Base-by-base conservation (phyloP, 2,329 filamentous ascomycete species). In the Ceratocystis diversiconidia region DNA sequence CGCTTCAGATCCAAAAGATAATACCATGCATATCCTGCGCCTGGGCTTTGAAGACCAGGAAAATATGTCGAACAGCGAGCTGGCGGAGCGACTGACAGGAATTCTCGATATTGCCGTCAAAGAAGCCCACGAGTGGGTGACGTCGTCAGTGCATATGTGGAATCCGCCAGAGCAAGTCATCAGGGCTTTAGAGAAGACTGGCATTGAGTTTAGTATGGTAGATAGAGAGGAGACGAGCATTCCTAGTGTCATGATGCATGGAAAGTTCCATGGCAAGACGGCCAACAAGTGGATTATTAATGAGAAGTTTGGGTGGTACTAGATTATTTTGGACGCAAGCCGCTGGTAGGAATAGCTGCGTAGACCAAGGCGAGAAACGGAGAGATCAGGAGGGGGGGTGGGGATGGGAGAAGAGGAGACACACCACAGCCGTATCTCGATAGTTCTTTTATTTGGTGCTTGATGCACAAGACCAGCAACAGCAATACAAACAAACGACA, bases 281-380 rank as follows among this genome's bases (percentile, higher is more conserved):
- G 60, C 66, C 12, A 75, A 90, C 5, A 83, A 88, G 62, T 92
- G 89, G 88, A 75, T 90, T 62, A 82, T 79, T 12, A 90, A 88
- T 71, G 87, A 92, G 75, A 91, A 90, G 76, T 91, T 83, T 75
- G 87, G 79, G 0, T 92, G 88, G 88, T 90, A 86, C 72, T 92
- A 77, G 69, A 62, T 3, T 43, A 59, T 25, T 15, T 12, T 32
- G 41, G 4, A 28, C 7, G 22, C 22, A 59, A 59, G 28, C 28
- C 28, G 52, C 55, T 32, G 32, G 22, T 48, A 6, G 46, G 48
- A 22, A 50, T 10, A 50, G 46, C 6, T n/a, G n/a, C 46, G 10
- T 50, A 19, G 46, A 19, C 6, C 44, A 36, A 12, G 32, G 32
- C 32, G 32, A 12, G 32, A 36, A 36, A 36, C 1, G 10, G 32